A percentile compares a stretch with the other conserved stretches of the same genome.
Evolutionary conservation across 352 stramenopile genomes (phyloP).

Genomic region (Blastocystis sp.): DNA sequence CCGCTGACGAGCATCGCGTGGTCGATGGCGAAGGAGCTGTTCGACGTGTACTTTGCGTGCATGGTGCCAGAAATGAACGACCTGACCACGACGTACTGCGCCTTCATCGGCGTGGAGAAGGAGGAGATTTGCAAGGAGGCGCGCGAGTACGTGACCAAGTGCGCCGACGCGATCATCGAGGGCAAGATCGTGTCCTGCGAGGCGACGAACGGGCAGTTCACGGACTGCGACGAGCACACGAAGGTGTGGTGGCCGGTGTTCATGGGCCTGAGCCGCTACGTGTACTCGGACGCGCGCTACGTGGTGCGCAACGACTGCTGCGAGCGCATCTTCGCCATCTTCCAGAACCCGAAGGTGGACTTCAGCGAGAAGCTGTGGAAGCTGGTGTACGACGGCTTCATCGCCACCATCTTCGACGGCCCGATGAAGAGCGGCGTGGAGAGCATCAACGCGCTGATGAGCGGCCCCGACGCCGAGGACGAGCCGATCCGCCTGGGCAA

Average conservation of each 20-base stretch:
- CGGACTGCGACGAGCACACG: slow-evolving; percentile 74
- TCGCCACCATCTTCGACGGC: slow-evolving; percentile 79
- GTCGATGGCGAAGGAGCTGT: slow-evolving; percentile 73
- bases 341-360: slow-evolving; percentile 77
- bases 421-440: slow-evolving; percentile 58
- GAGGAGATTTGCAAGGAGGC: slow-evolving; percentile 75
- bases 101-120: slow-evolving; percentile 76
- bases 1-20: slow-evolving; percentile 73
- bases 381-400: slow-evolving; percentile 80
- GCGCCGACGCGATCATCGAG: slow-evolving; percentile 70
- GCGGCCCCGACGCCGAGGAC: background rate
- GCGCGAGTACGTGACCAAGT: slow-evolving; percentile 71
- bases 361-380: slow-evolving; percentile 80
- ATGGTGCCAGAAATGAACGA: slow-evolving; percentile 76
- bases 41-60: slow-evolving; percentile 80
- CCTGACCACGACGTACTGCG: slow-evolving; percentile 81
- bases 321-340: slow-evolving; percentile 74
- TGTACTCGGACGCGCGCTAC: slow-evolving; percentile 81
- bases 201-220: slow-evolving; percentile 69
- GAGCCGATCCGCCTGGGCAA: slow-evolving; percentile 47
- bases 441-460: slow-evolving; percentile 42
- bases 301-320: slow-evolving; percentile 75
- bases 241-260: slow-evolving; percentile 92
- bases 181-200: slow-evolving; percentile 66
- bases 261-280: slow-evolving; percentile 87